A percentile compares a stretch with the other conserved stretches of the same genome.
These are phyloP conservation scores for Yarrowia keelungensis DNA, from an alignment of 805 yeast species.

Conservation along the genomic window DNA sequence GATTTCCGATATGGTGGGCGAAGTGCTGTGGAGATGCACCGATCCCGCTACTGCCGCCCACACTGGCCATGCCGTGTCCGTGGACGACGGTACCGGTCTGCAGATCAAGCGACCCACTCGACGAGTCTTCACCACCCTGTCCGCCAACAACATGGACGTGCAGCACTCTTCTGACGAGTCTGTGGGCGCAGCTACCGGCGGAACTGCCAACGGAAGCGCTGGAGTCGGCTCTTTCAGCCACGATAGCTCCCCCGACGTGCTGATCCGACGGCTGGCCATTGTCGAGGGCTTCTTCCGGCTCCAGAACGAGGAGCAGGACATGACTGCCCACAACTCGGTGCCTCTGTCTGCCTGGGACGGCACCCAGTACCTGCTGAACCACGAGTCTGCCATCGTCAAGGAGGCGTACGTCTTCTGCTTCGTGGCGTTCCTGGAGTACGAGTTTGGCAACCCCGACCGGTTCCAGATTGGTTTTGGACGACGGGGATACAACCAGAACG, in stretches of 20 bases:
- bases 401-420: slow-evolving; percentile 45
- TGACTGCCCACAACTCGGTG: slow-evolving; percentile 38
- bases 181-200: slow-evolving; percentile 29
- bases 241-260: slow-evolving; percentile 21
- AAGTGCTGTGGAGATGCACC: slow-evolving; percentile 54
- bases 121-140: slow-evolving; percentile 24
- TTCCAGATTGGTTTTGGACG: slow-evolving; percentile 24
- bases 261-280: slow-evolving; percentile 20
- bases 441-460: slow-evolving; percentile 36
- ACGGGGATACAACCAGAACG: slow-evolving; percentile 25
- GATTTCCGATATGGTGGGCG: slow-evolving; percentile 78
- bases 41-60: slow-evolving; percentile 29
- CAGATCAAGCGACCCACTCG: slow-evolving; percentile 38
- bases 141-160: neutral
- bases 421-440: slow-evolving; percentile 42
- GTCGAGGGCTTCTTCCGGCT: slow-evolving; percentile 43
- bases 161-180: slow-evolving; percentile 31
- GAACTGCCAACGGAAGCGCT: slow-evolving; percentile 4
- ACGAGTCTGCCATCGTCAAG: slow-evolving; percentile 43
- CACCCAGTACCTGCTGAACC: slow-evolving; percentile 46
- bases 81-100: slow-evolving; percentile 37
- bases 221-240: slow-evolving; percentile 6
- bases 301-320: slow-evolving; percentile 35
- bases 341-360: slow-evolving; percentile 47
- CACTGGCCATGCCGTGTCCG: slow-evolving; percentile 21